phyloP scores from a whole-genome alignment of 1,139 yeast species.

The Meyerozyma carpophila region DNA sequence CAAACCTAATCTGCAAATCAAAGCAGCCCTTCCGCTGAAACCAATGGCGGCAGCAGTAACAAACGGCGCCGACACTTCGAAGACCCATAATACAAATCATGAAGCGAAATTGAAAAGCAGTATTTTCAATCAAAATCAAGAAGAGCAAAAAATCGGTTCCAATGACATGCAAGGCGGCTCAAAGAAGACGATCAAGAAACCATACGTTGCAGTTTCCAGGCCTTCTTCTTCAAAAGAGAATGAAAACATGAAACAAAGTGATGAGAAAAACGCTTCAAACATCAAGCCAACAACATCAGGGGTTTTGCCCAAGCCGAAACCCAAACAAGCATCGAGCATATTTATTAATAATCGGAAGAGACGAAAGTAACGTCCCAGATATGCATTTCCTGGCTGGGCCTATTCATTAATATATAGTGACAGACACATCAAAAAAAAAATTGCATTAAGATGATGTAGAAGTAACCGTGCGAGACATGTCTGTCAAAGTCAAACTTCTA shows the following conservation, averaged over 20 bases:
- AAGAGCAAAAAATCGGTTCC: background rate
- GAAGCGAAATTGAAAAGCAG: background rate
- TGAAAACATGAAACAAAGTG: background rate
- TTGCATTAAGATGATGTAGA: background rate
- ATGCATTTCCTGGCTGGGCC: background rate
- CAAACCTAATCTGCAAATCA: too few species aligned
- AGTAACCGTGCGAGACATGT: background rate
- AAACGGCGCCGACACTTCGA: too few species aligned
- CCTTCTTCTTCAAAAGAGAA: background rate
- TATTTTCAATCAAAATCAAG: background rate
- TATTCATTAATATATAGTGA: too few species aligned
- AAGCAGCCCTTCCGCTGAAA: too few species aligned
- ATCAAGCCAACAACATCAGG: background rate
- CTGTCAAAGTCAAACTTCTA: background rate
- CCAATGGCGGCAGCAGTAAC: too few species aligned
- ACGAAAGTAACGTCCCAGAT: background rate
- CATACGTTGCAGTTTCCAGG: background rate
- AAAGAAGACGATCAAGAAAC: background rate
- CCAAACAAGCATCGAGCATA: constrained; percentile 8
- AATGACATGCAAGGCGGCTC: background rate
- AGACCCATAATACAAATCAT: background rate
- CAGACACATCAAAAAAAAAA: too few species aligned
- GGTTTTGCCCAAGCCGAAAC: constrained; percentile 2
- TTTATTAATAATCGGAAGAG: constrained; percentile 12
- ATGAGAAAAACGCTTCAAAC: background rate